Evolutionary conservation across 768 basidiomycete species (phyloP), one percentile per base, ranked within the genome.

Genomic region (Tylopilus plumbeoviolaceoides): DNA sequence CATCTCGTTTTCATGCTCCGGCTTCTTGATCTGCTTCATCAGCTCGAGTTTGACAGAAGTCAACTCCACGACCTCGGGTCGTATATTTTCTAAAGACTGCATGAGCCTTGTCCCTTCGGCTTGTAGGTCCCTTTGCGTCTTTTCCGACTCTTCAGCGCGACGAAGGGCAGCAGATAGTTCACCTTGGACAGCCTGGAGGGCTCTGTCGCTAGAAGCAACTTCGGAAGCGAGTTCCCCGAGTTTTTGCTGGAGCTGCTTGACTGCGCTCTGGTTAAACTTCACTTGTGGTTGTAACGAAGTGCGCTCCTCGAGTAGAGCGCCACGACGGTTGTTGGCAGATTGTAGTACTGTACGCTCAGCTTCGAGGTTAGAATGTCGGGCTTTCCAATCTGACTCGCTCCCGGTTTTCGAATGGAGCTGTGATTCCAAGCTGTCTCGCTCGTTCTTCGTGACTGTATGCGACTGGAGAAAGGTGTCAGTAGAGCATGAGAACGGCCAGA

Each of bases 41-140:
- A 89, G 75, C 54, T 87, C 81, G 14, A 89, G 70, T 65, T 85
- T 89, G 55, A 75, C 78, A 35, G 83, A 80, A 3, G 87, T 90
- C 49, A 95, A 74, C 64, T 90, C 84, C 20, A 91, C 84, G 56
- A 92, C 83, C 73, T 92, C 91, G 38, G 88, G 81, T 28, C 87
- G 80, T 82, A 92, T 86, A 69, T 92, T 89, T 57, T 92, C 85
- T 54, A 93, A 71, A n/a, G 87, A 84, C 27, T 77, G 81, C 83
- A 92, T 81, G 31, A 94, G 77, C 48, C 75, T 78, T 17, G 79
- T 82, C 38, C 91, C 89, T 68, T 94, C 91, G 0, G 74, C 72
- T 61, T 91, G 91, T 4, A 94, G 75, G 54, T 81, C 83, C 62
- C 80, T 80, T 61, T 89, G 85, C 5, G 74, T 82, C 59, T 73